Base-by-base conservation (phyloP, 139 green algal species). In the Tetradesmus lagerheimii region DNA sequence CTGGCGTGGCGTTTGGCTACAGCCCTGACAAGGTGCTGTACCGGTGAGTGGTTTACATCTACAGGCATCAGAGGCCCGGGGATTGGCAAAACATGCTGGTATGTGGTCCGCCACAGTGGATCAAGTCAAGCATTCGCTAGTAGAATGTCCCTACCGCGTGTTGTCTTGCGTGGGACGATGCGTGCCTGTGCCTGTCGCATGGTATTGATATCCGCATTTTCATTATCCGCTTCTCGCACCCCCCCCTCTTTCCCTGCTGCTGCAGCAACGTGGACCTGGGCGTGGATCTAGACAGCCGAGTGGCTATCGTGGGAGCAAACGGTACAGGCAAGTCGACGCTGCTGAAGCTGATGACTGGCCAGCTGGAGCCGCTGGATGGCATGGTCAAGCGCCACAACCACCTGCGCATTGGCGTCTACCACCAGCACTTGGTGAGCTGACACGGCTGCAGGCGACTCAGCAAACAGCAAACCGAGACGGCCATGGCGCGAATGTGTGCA, bases 301-400 rank as follows among this genome's bases (percentile, higher is more conserved):
- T 99, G 15, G 98, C 98, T 12, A 92, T 99, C 31, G 98, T 99
- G 84, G 97, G 97, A 9, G 96, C 97, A 31, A 99, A 99, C 91
- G 96, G 96, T 15, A 90, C 93, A n/a, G 97, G 98, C 90, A 99
- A 99, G 95, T 99, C 96, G 0, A 99, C 98, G 53, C 93, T 99
- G 62, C 93, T 99, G 31, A 99, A 99, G 94, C 95, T 99, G 41
- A 99, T 99, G 98, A 94, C 96, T 62, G 98, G 98, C 41, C 93
- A 97, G 1, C 90, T 99, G 45, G 96, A 97, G 47, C 95, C 97
- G 27, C 89, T 97, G 35, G 96, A 98, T 62, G 98, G 98, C 85
- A 98, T 96, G 91, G 97, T 99, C 25, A 98, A 97, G 87, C 92
- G 98, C 35, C 98, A 99, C 94, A 98, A 97, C 92, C 97, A 99